A percentile compares a stretch with the other conserved stretches of the same genome.
These are phyloP conservation scores for Mycena olivaceomarginata DNA, from an alignment of 768 basidiomycete species.

Conservation along the genomic window DNA sequence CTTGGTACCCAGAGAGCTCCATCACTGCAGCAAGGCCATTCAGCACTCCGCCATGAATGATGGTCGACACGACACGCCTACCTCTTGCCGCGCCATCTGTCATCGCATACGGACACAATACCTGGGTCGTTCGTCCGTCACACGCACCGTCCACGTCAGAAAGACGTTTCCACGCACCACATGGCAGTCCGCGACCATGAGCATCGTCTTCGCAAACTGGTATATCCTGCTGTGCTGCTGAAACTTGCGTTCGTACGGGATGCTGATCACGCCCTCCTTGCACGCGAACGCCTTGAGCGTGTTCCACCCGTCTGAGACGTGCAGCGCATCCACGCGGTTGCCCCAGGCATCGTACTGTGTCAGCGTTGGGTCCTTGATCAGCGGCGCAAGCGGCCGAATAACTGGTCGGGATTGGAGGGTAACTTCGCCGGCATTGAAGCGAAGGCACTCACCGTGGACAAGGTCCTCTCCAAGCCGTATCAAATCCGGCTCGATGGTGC, in stretches of 20 bases:
- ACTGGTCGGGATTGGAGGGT: constrained; percentile 54
- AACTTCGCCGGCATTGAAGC: too few relatives aligned
- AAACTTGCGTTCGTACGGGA: constrained; percentile 80
- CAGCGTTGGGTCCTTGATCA: constrained; percentile 69
- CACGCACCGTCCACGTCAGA: neutral
- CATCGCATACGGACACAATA: constrained; percentile 87
- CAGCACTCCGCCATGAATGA: neutral
- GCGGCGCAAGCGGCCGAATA: constrained; percentile 71
- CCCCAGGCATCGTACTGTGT: constrained; percentile 89
- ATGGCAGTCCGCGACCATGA: constrained; percentile 80
- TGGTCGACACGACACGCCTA: constrained; percentile 42
- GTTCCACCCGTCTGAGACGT: constrained; percentile 86
- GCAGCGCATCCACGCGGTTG: constrained; percentile 74
- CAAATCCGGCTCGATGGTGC: constrained; percentile 78
- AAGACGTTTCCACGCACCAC: constrained; percentile 50
- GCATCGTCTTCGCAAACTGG: constrained; percentile 78
- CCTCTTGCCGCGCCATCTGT: constrained; percentile 85
- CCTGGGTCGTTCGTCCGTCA: constrained; percentile 55
- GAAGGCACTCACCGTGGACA: constrained; percentile 63
- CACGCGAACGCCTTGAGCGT: constrained; percentile 77
- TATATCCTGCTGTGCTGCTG: constrained; percentile 77
- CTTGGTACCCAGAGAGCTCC: constrained; percentile 76
- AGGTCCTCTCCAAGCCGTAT: constrained; percentile 74
- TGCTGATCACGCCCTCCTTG: constrained; percentile 79
- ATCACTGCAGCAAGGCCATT: constrained; percentile 62